Conservation (phyloP, 345 rosid species). For the Carallia pectinifolia region DNA sequence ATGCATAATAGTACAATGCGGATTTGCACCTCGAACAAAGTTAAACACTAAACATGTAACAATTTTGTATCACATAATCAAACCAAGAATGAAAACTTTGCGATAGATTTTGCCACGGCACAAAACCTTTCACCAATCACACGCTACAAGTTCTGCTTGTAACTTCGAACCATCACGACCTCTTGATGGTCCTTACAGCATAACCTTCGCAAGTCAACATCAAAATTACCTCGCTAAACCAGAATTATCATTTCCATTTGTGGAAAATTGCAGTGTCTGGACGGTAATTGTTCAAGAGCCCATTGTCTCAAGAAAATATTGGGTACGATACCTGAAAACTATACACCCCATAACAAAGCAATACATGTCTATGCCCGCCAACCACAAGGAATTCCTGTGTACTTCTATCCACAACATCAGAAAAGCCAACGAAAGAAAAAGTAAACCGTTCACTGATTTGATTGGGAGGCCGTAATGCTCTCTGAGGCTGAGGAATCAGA, state of each 20-base stretch:
- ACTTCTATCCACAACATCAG: slow-evolving; percentile 30
- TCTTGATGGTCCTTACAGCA: slow-evolving; percentile 1
- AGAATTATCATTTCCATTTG: not conserved
- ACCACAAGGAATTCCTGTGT: slow-evolving; percentile 26
- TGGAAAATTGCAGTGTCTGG: not conserved
- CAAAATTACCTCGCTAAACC: not conserved
- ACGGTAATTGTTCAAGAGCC: slow-evolving; percentile 23
- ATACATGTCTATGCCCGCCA: slow-evolving; percentile 19
- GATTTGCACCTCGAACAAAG: no score
- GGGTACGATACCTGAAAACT: slow-evolving; percentile 32
- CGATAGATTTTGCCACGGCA: not conserved
- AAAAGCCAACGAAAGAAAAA: slow-evolving; percentile 9
- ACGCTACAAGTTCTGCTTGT: slow-evolving; percentile 10
- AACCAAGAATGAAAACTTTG: no score
- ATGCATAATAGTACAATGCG: no score
- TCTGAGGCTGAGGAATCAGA: slow-evolving; percentile 37
- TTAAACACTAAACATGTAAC: no score
- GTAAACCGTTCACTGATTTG: slow-evolving; percentile 8
- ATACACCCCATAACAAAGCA: slow-evolving; percentile 28
- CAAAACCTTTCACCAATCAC: not conserved
- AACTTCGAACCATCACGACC: not conserved
- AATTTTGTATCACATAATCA: no score
- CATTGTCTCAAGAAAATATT: slow-evolving; percentile 10
- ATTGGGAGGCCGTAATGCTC: slow-evolving; percentile 33
- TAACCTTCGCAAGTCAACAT: not conserved